phyloP scores from a whole-genome alignment of 2,329 filamentous ascomycete genomes.

The Botryotinia calthae region DNA sequence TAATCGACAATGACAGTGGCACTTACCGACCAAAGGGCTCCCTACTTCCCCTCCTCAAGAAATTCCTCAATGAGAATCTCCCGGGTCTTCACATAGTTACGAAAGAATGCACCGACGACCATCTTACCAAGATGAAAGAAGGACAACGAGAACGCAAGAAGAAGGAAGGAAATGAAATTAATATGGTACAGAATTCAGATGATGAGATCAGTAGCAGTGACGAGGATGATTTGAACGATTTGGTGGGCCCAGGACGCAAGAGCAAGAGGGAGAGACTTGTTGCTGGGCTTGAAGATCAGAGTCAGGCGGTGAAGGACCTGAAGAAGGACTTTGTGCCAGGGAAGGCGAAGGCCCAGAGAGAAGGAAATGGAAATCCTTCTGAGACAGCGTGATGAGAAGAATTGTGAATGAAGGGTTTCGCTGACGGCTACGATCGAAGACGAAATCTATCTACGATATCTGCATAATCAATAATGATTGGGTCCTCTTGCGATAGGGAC shows the following conservation, averaged over 20 bases:
- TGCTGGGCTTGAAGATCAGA: constrained; percentile 43
- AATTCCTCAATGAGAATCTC: constrained; percentile 70
- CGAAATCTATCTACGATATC: background rate
- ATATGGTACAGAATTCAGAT: constrained; percentile 55
- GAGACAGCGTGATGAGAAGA: background rate
- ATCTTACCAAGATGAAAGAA: constrained; percentile 71
- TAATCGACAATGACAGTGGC: constrained; percentile 94
- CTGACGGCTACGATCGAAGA: background rate
- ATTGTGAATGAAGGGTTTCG: background rate
- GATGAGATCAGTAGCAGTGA: constrained; percentile 38
- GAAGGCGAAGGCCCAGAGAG: constrained; percentile 26
- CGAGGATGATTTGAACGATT: constrained; percentile 39
- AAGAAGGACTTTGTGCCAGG: constrained; percentile 27
- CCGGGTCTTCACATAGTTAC: constrained; percentile 72
- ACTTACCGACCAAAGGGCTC: constrained; percentile 86
- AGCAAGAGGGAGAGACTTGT: constrained; percentile 50
- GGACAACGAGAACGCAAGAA: constrained; percentile 74
- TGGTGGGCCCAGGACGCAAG: constrained; percentile 21
- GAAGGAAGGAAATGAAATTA: constrained; percentile 50
- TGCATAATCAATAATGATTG: background rate
- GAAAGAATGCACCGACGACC: constrained; percentile 75
- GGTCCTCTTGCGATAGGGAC: background rate
- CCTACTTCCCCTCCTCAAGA: constrained; percentile 67
- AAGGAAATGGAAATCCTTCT: constrained; percentile 25
- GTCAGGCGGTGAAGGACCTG: constrained; percentile 27